Percentiles rank a stretch among this genome's conserved stretches.
phyloP scores from a whole-genome alignment of 306 rosid genomes.

The Pachyrhizus erosus region DNA sequence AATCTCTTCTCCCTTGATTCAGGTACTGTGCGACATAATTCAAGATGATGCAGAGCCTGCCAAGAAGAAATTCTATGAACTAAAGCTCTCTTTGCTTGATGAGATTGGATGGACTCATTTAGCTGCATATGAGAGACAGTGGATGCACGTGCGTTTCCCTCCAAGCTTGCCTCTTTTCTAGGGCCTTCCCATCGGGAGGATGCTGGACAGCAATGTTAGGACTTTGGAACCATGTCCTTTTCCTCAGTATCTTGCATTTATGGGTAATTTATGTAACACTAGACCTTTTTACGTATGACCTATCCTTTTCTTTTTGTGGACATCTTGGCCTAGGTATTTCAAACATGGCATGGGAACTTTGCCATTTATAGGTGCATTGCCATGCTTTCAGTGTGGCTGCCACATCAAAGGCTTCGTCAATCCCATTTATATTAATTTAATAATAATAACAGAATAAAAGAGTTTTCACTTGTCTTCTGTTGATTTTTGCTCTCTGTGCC shows the following conservation, averaged over 20 bases:
- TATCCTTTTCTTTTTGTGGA: not conserved
- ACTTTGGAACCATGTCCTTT: conserved; percentile 7
- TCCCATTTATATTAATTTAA: not conserved
- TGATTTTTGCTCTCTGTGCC: not conserved
- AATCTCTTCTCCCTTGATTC: conserved; percentile 27
- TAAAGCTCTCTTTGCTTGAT: conserved; percentile 79
- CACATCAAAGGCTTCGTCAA: not conserved
- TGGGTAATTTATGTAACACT: conserved; percentile 19
- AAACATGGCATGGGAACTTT: conserved; percentile 25
- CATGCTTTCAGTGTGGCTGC: not conserved
- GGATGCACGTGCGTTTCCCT: conserved; percentile 96
- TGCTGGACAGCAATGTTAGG: conserved; percentile 13
- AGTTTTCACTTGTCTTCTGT: not conserved
- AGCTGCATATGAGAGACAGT: conserved; percentile 74
- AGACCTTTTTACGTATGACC: not conserved
- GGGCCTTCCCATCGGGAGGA: not conserved
- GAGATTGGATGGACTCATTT: conserved; percentile 86
- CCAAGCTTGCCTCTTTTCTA: conserved; percentile 77
- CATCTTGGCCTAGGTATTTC: not conserved
- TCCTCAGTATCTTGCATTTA: not conserved
- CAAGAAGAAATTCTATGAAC: conserved; percentile 83
- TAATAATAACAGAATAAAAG: conserved; percentile 32
- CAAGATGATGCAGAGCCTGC: conserved; percentile 75
- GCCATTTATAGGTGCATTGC: not conserved
- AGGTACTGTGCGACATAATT: conserved; percentile 78